A percentile compares a stretch with the other conserved stretches of the same genome.
phyloP scores from a whole-genome alignment of 2,329 filamentous ascomycete genomes.

The Bisporella sp. region DNA sequence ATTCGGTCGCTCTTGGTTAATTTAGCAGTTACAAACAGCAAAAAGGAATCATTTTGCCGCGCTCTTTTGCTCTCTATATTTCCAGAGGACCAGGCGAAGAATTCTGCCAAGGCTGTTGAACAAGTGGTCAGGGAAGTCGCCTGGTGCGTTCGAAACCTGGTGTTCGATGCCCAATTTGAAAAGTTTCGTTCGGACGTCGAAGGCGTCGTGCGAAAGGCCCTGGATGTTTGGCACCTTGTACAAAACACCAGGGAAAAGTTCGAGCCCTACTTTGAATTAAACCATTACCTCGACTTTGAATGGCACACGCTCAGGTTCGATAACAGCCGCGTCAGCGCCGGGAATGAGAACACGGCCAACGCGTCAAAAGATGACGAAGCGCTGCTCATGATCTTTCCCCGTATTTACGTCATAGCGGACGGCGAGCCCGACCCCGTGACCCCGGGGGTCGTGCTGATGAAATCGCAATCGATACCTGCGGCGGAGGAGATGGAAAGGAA shows the following conservation, averaged over 20 bases:
- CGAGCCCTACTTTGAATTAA: not conserved
- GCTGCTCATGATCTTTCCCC: not conserved
- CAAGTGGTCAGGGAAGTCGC: no score
- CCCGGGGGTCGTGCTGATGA: not conserved
- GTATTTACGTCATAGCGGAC: not conserved
- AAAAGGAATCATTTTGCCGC: no score
- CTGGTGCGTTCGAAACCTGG: no score
- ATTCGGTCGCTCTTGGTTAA: no score
- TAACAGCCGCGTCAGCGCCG: not conserved
- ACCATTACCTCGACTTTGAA: not conserved
- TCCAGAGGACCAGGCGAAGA: no score
- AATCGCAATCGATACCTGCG: not conserved
- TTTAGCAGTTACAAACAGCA: no score
- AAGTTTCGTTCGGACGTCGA: no score
- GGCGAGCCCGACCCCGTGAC: not conserved
- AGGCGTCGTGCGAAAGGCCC: not conserved
- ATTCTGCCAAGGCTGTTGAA: no score
- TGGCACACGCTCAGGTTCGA: not conserved
- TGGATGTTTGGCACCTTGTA: not conserved
- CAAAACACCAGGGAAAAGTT: not conserved
- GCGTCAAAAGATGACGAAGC: not conserved
- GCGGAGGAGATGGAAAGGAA: not conserved
- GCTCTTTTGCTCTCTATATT: no score
- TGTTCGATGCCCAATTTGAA: no score
- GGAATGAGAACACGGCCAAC: not conserved